These are phyloP conservation scores for Botrytis elliptica DNA, from an alignment of 2,329 filamentous ascomycete genomes.

Conservation along the genomic window DNA sequence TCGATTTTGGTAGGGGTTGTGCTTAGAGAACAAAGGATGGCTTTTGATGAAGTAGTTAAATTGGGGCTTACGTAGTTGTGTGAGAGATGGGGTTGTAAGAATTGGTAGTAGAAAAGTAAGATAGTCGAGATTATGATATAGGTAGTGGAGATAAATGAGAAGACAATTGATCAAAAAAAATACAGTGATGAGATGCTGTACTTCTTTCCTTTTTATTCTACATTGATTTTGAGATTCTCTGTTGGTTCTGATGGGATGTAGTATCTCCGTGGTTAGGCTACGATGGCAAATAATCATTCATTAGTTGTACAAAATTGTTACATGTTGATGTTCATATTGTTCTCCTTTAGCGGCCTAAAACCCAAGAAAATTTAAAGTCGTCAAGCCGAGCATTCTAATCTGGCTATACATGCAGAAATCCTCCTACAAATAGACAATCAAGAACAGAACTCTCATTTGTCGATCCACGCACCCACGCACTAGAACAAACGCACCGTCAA, in stretches of 20 bases:
- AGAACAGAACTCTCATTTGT: background rate
- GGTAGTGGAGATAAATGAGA: background rate
- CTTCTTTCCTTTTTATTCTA: background rate
- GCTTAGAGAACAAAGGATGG: background rate
- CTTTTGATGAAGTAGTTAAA: background rate
- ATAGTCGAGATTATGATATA: background rate
- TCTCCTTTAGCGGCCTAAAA: background rate
- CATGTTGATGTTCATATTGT: background rate
- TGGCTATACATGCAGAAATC: background rate
- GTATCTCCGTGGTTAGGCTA: background rate
- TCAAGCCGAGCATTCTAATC: background rate
- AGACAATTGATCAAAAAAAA: background rate
- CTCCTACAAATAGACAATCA: background rate
- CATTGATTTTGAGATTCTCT: background rate
- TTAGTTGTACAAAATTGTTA: background rate
- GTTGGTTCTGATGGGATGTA: background rate
- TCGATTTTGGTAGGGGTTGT: background rate
- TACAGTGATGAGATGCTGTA: background rate
- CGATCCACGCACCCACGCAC: background rate
- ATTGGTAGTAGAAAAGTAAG: background rate
- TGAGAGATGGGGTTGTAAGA: background rate
- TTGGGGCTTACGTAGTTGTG: background rate
- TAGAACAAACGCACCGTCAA: constrained; percentile 19
- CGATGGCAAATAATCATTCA: background rate
- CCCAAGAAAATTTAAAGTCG: background rate